These are phyloP conservation scores for Lentinus tigrinus DNA, from an alignment of 768 basidiomycete species.

Conservation along the genomic window DNA sequence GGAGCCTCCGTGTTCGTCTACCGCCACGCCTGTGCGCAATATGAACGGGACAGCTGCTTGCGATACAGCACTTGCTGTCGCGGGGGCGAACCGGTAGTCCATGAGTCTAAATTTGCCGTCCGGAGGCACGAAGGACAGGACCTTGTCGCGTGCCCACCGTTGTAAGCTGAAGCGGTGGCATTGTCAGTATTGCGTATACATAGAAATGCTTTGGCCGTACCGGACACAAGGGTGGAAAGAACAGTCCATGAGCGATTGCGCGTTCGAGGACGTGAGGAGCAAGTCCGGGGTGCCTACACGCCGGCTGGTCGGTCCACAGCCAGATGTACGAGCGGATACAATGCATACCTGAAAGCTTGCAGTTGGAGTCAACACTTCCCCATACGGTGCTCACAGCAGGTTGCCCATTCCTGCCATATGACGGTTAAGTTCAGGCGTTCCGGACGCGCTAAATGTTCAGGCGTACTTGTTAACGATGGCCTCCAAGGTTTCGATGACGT, in stretches of 20 bases:
- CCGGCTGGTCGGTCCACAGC: background rate
- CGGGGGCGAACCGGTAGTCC: constrained; percentile 70
- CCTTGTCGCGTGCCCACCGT: constrained; percentile 74
- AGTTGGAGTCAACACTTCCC: constrained; percentile 77
- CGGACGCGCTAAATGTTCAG: background rate
- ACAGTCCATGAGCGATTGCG: constrained; percentile 70
- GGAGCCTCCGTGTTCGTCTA: constrained; percentile 44
- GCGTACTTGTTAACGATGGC: constrained; percentile 78
- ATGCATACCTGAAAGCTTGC: constrained; percentile 66
- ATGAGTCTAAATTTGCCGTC: constrained; percentile 85
- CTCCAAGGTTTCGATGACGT: constrained; percentile 79
- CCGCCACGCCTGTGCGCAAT: constrained; percentile 30
- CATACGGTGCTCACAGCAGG: constrained; percentile 65
- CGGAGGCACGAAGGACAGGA: constrained; percentile 89
- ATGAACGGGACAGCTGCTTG: constrained; percentile 35
- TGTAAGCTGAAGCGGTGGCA: constrained; percentile 56
- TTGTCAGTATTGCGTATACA: background rate
- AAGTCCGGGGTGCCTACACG: constrained; percentile 84
- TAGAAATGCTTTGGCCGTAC: constrained; percentile 39
- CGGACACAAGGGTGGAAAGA: constrained; percentile 93
- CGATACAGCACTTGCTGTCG: constrained; percentile 20
- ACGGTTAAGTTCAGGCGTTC: background rate
- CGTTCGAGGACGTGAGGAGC: constrained; percentile 71
- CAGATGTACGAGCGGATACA: background rate
- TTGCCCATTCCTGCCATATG: constrained; percentile 57